A percentile compares a stretch with the other conserved stretches of the same genome.
These are phyloP conservation scores for Wickerhamomyces strasburgensis DNA, from an alignment of 805 yeast genomes.

Conservation along the genomic window DNA sequence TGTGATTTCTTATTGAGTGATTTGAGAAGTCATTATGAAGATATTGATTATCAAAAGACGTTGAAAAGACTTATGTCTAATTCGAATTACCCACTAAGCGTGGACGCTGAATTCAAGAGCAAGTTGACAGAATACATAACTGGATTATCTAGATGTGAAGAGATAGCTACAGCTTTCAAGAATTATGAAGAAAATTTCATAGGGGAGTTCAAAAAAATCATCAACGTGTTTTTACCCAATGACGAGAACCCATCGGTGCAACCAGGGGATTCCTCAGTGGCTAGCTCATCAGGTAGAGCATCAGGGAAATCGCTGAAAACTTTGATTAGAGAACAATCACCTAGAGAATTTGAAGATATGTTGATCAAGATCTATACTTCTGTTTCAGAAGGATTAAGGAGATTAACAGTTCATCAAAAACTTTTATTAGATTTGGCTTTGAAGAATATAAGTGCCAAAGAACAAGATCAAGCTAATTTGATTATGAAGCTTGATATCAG, in stretches of 20 bases:
- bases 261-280: constrained; percentile 4
- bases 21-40: constrained; percentile 50
- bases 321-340: constrained; percentile 58
- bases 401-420: constrained; percentile 77
- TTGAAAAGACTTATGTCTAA: constrained; percentile 37
- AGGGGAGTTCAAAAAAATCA: constrained; percentile 66
- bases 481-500: constrained; percentile 65
- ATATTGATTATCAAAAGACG: constrained; percentile 43
- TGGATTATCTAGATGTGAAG: constrained; percentile 59
- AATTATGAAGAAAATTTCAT: constrained; percentile 65
- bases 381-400: constrained; percentile 65
- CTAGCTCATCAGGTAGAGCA: constrained; percentile 13
- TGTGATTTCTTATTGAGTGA: constrained; percentile 54
- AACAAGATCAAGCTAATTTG: constrained; percentile 27
- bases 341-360: constrained; percentile 73
- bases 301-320: constrained; percentile 28
- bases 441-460: constrained; percentile 31
- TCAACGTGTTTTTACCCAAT: constrained; percentile 59
- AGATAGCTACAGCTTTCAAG: constrained; percentile 54
- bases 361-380: constrained; percentile 53
- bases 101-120: constrained; percentile 36
- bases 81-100: constrained; percentile 34
- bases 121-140: constrained; percentile 43
- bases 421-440: constrained; percentile 67
- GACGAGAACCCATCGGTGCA: constrained; percentile 25